Base-by-base conservation (phyloP, 2,329 filamentous ascomycete genomes). In the Ceratocystis lukuohia region DNA sequence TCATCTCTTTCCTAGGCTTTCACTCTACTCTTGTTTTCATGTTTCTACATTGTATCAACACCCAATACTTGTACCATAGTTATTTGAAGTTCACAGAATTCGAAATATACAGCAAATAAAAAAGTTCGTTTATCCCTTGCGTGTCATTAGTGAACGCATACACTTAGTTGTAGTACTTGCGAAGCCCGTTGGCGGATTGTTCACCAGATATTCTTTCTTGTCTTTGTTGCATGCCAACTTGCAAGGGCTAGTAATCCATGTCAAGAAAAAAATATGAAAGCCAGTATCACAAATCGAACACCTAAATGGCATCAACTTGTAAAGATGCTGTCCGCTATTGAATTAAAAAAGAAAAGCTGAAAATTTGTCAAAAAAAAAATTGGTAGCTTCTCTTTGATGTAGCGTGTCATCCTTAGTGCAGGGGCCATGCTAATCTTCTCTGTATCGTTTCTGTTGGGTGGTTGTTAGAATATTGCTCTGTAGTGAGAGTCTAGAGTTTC, bases 321-420 rank as follows among this genome's bases (percentile, higher is more conserved):
- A 25, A n/a, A 5, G 7, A 62, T 25, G 22, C 1, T 6, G 1
- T 17, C 61, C 2, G 8, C 17, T 20, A n/a, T n/a, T 10, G 2
- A 28, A 28, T 15, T 50, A 33, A 0, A 37, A 50, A 46, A 65
- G 65, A 30, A 46, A 37, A 33, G 8, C n/a, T 37, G 53, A 61
- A 44, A 68, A 45, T 46, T 62, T 12, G 22, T 1, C 37, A 28
- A 68, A 68, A 68, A n/a, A 68, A 68, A 68, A 68, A 68, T 68
- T 66, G 64, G 65, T 81, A 83, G 84, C 82, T 84, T 86, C 85
- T 88, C 86, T 88, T 87, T 87, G 84, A 84, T 85, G 84, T 81
- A 87, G 85, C 86, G 87, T 91, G 88, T 92, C 89, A 93, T 92
- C 89, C 89, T 93, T 93, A 92, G 89, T 85, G 82, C 83, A 86